Evolutionary conservation across 2,329 filamentous ascomycete genomes (phyloP), one percentile per base, ranked within the genome.

Genomic region (Zarea fungicola): DNA sequence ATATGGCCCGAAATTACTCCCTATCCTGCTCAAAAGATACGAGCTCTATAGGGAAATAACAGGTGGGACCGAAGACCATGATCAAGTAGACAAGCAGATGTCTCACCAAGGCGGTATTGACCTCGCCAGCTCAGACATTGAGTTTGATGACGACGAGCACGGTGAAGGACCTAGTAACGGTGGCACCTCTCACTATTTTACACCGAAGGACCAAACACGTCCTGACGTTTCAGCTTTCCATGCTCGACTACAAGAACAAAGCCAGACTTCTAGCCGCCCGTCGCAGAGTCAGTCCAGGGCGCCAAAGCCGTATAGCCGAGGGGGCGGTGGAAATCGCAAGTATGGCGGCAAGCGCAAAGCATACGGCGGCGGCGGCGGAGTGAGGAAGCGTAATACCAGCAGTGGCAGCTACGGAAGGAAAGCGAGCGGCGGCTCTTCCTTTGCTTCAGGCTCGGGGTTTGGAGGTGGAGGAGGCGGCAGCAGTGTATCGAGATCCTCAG

Each of bases 1-100:
- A 2, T 81, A 83, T 59, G 87, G 87, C 7, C 68, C 65, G 28
- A 73, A 71, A 46, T 81, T 92, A 53, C 62, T 87, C 31, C 70
- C 73, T 1, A 63, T 89, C 5, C 68, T 90, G 40, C 67, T 70
- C 44, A 65, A 68, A 13, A 74, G 72, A 54, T 65, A 74, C 25
- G 51, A 58, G 0, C 65, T 69, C 32, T 83, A 80, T 55, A 63
- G 65, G 26, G 71, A 76, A 39, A 77, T 80, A 58, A 76, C 76
- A 68, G 67, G 67, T n/a, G 55, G 54, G 6, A 43, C 19, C 29
- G 52, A 42, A 26, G 49, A 54, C 19, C 48, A 52, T 43, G 45
- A 51, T 46, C 18, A 49, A 48, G 42, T 52, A 39, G 48, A 52
- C 28, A 43, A 56, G 42, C 59, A 63, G 6, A 31, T 51, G 23